These are phyloP conservation scores for Kazachstania kunashirensis DNA, from an alignment of 805 yeast genomes.

Conservation along the genomic window DNA sequence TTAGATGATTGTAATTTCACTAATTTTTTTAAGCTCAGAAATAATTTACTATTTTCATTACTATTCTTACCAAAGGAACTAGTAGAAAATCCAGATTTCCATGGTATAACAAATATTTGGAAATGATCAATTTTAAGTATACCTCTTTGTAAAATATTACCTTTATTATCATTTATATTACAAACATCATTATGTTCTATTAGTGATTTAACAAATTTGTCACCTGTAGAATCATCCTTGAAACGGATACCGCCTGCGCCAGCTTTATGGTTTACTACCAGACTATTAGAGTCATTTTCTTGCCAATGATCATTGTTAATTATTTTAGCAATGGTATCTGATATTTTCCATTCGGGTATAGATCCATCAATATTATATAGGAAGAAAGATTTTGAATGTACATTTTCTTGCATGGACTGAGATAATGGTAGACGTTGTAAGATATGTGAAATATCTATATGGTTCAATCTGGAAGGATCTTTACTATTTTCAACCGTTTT, in stretches of 20 bases:
- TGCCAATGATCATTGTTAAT: slow-evolving; percentile 14
- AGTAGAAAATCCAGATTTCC: slow-evolving; percentile 16
- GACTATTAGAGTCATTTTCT: slow-evolving; percentile 13
- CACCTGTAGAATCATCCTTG: slow-evolving; percentile 9
- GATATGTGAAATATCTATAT: slow-evolving; percentile 41
- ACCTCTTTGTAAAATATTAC: slow-evolving; percentile 11
- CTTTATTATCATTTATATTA: not conserved
- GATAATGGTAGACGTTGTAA: slow-evolving; percentile 59
- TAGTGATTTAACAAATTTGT: slow-evolving; percentile 9
- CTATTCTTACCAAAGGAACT: slow-evolving; percentile 17
- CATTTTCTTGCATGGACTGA: slow-evolving; percentile 38
- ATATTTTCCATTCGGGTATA: slow-evolving; percentile 52
- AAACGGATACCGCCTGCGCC: slow-evolving; percentile 23
- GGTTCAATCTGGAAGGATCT: too few species aligned
- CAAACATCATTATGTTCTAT: slow-evolving; percentile 2
- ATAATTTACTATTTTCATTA: slow-evolving; percentile 17
- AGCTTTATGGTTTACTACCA: slow-evolving; percentile 21
- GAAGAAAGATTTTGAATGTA: slow-evolving; percentile 48
- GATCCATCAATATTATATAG: slow-evolving; percentile 64
- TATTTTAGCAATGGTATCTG: slow-evolving; percentile 38
- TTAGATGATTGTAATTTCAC: slow-evolving; percentile 7
- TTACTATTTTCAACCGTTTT: not conserved
- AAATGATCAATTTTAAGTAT: slow-evolving; percentile 14
- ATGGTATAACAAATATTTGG: slow-evolving; percentile 15
- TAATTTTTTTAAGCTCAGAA: slow-evolving; percentile 12